Conservation (phyloP, 768 basidiomycete genomes). For the Tylopilus subfusipes region DNA sequence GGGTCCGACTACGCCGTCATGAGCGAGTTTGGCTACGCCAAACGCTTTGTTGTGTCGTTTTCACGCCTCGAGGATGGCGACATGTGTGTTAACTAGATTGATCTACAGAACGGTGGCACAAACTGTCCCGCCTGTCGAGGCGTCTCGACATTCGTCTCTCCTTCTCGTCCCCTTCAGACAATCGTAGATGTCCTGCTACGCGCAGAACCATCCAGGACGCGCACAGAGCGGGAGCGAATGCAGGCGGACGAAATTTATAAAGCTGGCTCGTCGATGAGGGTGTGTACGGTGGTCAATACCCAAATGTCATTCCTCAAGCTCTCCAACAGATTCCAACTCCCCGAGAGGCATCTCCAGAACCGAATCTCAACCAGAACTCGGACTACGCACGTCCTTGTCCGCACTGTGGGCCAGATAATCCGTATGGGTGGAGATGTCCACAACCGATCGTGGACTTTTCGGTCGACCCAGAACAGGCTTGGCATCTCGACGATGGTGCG, state of each 20-base stretch:
- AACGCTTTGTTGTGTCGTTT: not conserved
- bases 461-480: slow-evolving; percentile 65
- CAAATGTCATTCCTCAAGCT: not conserved
- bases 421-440: slow-evolving; percentile 79
- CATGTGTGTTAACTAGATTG: slow-evolving; percentile 11
- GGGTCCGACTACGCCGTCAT: not conserved
- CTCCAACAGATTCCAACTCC: slow-evolving; percentile 65
- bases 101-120: slow-evolving; percentile 71
- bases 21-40: not conserved
- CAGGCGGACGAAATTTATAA: slow-evolving; percentile 84
- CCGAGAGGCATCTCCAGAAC: slow-evolving; percentile 72
- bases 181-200: slow-evolving; percentile 71
- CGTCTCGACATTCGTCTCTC: slow-evolving; percentile 61
- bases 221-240: slow-evolving; percentile 64
- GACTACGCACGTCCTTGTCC: slow-evolving; percentile 79
- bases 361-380: slow-evolving; percentile 57
- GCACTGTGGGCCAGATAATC: slow-evolving; percentile 66
- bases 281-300: slow-evolving; percentile 33
- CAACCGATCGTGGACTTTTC: slow-evolving; percentile 72
- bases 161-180: slow-evolving; percentile 69
- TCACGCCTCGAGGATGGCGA: not conserved
- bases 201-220: slow-evolving; percentile 62
- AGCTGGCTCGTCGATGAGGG: slow-evolving; percentile 57
- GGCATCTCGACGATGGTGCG: slow-evolving; percentile 71
- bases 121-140: slow-evolving; percentile 82